Percentiles rank a stretch among this genome's conserved stretches.
phyloP scores from a whole-genome alignment of 192 early-diverging fungal species.

The Backusella macrospora region DNA sequence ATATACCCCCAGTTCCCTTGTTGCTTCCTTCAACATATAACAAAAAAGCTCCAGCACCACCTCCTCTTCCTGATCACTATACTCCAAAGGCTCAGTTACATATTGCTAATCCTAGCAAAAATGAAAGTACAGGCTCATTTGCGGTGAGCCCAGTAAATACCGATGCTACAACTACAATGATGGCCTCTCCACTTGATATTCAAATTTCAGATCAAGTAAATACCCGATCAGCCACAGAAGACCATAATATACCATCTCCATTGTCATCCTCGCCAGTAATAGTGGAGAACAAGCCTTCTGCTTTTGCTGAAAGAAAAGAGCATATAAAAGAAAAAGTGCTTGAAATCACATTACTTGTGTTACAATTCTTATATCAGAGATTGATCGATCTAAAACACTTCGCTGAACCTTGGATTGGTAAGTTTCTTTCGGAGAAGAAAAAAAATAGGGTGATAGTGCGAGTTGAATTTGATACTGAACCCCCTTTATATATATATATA shows the following conservation, averaged over 20 bases:
- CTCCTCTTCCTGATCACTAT: conserved; percentile 6
- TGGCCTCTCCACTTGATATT: not conserved
- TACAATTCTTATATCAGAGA: not conserved
- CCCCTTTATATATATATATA: not conserved
- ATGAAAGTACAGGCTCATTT: not conserved
- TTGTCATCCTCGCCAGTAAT: too few relatives aligned
- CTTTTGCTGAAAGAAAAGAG: not conserved
- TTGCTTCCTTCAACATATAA: conserved; percentile 13
- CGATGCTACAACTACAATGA: not conserved
- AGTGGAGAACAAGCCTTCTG: not conserved
- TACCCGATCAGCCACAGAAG: not conserved
- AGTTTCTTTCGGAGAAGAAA: not conserved
- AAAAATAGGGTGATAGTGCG: not conserved
- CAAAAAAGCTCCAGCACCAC: not conserved
- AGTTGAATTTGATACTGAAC: not conserved
- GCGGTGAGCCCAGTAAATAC: too few relatives aligned
- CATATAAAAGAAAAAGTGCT: not conserved
- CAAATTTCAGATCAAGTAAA: not conserved
- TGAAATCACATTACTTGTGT: not conserved
- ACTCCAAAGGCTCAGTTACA: conserved; percentile 10
- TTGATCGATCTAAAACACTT: not conserved
- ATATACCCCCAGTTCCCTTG: not conserved
- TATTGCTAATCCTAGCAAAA: not conserved
- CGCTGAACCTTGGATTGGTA: conserved; percentile 9
- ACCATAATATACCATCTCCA: not conserved